phyloP scores from a whole-genome alignment of 2,329 filamentous ascomycete species.

The Cladosporium austrohemisphaericum region DNA sequence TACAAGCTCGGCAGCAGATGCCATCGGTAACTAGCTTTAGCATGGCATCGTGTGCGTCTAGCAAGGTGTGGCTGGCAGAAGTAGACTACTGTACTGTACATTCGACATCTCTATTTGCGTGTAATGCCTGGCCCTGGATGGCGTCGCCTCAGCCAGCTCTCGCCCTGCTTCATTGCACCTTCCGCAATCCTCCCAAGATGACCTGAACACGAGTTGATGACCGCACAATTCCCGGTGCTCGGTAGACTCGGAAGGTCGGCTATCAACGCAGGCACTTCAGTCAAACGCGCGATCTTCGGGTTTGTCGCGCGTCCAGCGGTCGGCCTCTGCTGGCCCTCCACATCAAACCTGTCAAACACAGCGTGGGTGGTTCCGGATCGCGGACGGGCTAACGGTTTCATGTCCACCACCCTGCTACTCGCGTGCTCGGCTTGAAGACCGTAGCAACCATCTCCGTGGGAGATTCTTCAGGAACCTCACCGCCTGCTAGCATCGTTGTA shows the following conservation, averaged over 20 bases:
- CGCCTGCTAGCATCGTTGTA: slow-evolving; percentile 6
- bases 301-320: too few species aligned
- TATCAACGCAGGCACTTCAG: not conserved
- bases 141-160: slow-evolving; percentile 5
- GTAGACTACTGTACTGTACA: not conserved
- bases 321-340: not conserved
- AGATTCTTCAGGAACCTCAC: slow-evolving; percentile 10
- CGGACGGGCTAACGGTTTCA: slow-evolving; percentile 14
- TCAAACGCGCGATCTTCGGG: too few species aligned
- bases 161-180: not conserved
- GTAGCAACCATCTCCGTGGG: not conserved
- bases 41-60: not conserved
- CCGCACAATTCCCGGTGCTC: not conserved
- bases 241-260: slow-evolving; percentile 7
- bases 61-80: slow-evolving; percentile 7
- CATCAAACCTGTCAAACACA: too few species aligned
- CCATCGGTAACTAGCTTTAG: slow-evolving; percentile 3
- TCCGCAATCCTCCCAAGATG: slow-evolving; percentile 1
- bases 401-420: slow-evolving; percentile 8
- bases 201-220: too few species aligned
- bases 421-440: slow-evolving; percentile 11
- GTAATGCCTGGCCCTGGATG: slow-evolving; percentile 6
- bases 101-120: not conserved
- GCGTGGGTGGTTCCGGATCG: too few species aligned
- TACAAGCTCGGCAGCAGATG: slow-evolving; percentile 9